phyloP scores from a whole-genome alignment of 768 basidiomycete species.

The Galerina sulciceps region DNA sequence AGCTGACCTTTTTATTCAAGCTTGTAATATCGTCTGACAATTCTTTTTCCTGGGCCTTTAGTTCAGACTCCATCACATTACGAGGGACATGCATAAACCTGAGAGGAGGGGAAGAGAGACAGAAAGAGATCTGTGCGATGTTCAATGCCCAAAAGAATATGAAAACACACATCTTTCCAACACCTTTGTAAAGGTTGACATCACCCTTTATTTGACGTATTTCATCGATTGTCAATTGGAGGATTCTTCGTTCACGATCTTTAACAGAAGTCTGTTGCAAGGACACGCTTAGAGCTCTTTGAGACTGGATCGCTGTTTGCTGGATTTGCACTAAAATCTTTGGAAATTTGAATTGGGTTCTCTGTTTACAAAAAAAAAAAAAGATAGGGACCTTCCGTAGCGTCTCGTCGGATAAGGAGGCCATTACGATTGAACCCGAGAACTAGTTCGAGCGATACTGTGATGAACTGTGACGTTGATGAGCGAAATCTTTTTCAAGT shows the following conservation, averaged over 20 bases:
- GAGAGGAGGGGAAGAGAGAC: not conserved
- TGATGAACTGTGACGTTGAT: not conserved
- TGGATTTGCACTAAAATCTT: constrained; percentile 95
- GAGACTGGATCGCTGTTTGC: constrained; percentile 85
- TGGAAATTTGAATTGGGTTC: not conserved
- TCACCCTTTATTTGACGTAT: constrained; percentile 70
- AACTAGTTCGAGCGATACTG: not conserved
- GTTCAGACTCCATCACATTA: constrained; percentile 73
- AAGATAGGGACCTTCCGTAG: constrained; percentile 64
- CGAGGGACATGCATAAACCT: constrained; percentile 94
- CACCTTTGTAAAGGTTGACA: constrained; percentile 89
- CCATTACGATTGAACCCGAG: constrained; percentile 28
- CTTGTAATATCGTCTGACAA: constrained; percentile 81
- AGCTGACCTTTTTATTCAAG: constrained; percentile 81
- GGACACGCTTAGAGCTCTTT: constrained; percentile 74
- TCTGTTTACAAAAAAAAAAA: not conserved
- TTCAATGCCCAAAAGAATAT: not conserved
- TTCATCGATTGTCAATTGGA: constrained; percentile 89
- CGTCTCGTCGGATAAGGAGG: constrained; percentile 81
- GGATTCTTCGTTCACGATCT: constrained; percentile 87
- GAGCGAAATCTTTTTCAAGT: constrained; percentile 4
- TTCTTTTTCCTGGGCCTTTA: constrained; percentile 81
- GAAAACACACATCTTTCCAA: constrained; percentile 88
- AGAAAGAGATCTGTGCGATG: not conserved
- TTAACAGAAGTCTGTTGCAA: constrained; percentile 78